Evolutionary conservation across 768 basidiomycete genomes (phyloP).

Genomic region (Phylloporus sp.): DNA sequence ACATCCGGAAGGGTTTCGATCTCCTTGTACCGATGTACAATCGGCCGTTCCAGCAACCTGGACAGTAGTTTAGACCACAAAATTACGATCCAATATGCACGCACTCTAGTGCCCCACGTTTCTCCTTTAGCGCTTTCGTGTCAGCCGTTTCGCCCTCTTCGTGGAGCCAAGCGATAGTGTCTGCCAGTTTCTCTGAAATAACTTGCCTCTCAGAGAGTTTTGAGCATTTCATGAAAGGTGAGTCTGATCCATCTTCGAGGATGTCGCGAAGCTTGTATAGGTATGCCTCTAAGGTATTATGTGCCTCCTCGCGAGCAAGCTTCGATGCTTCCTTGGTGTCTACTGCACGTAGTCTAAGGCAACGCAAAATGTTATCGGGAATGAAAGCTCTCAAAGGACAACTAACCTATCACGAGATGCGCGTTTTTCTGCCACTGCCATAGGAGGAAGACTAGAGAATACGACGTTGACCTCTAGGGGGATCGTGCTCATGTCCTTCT

Average conservation of each 20-base stretch:
- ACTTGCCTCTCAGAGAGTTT: constrained; percentile 61
- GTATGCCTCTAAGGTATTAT: constrained; percentile 88
- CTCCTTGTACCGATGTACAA: constrained; percentile 86
- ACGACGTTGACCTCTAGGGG: constrained; percentile 57
- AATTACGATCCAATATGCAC: constrained; percentile 22
- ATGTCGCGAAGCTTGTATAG: constrained; percentile 88
- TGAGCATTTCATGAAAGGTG: constrained; percentile 84
- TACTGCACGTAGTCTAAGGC: constrained; percentile 65
- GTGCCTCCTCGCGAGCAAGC: constrained; percentile 78
- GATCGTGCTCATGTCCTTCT: constrained; percentile 53
- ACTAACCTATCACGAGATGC: constrained; percentile 66
- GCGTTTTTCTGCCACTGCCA: constrained; percentile 75
- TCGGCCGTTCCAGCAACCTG: constrained; percentile 74
- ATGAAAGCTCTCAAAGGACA: neutral
- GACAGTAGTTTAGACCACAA: constrained; percentile 4
- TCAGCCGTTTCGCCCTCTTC: constrained; percentile 82
- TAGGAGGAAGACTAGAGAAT: constrained; percentile 62
- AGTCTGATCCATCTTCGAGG: constrained; percentile 57
- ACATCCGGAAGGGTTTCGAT: constrained; percentile 79
- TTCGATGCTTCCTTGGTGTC: constrained; percentile 78
- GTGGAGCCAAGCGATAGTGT: constrained; percentile 76
- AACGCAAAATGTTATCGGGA: constrained; percentile 3
- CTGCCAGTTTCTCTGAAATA: constrained; percentile 64
- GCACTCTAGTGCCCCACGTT: constrained; percentile 79
- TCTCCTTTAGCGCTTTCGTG: constrained; percentile 66